Evolutionary conservation across 768 basidiomycete genomes (phyloP), one percentile per base, ranked within the genome.

Genomic region (Suillus lakei): DNA sequence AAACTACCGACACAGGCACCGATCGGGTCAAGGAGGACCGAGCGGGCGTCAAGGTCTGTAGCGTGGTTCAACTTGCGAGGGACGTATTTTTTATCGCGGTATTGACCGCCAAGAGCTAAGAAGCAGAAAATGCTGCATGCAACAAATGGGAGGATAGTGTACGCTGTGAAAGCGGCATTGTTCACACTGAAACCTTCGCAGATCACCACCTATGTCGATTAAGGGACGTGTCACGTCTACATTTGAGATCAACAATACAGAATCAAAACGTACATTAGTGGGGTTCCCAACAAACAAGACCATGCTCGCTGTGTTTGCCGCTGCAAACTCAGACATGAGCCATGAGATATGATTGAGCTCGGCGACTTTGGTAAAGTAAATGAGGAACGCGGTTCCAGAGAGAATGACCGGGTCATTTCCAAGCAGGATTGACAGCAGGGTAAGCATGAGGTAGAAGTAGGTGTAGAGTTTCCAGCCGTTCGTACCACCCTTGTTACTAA

Each of bases 361-460:
- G 39, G 70, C 70, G 10, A 89, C 89, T 38, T 86, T 76, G 0
- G 95, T 96, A 71, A 95, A 94, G 71, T 98, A 98, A 7, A 90
- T 91, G 38, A 98, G 78, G 76, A 98, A 98, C 0, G 90, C 89
- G 0, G 96, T 97, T 2, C 95, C 96, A 15, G 91, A 93, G 56
- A 98, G 85, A 64, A 98, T 93, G 73, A 99, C 87, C 0, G 96
- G 96, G 77, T 98, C 95, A 72, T 98, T 98, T 7, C 96, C 96
- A n/a, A 98, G 82, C 1, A 96, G 69, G 51, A 91, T 82, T 48
- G 93, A 95, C 66, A 90, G 82, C 16, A 85, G 73, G 15, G 92
- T 90, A 73, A 97, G 88, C 83, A 98, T 88, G 66, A 89, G 43
- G 74, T 95, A 98, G 74, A 98, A 91, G 68, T 91, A 91, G 38